Base-by-base conservation (phyloP, 1,139 yeast genomes). In the Candida sanyaensis region DNA sequence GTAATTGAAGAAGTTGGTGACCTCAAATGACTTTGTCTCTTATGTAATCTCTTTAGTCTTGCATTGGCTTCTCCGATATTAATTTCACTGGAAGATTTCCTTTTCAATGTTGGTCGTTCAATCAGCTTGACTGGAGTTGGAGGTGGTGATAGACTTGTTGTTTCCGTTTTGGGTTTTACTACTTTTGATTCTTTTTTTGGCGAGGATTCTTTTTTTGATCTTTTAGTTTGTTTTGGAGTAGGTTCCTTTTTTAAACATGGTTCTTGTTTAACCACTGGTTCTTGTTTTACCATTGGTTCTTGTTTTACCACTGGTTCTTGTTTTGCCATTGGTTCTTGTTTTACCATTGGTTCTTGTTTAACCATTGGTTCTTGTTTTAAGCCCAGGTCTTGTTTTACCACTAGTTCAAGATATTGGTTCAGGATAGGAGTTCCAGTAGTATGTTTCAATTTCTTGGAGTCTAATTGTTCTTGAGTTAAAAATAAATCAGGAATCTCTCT, bases 401-500 rank as follows among this genome's bases (percentile, higher is more conserved):
- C 26, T 13, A n/a, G 23, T 11, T 26, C 37, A 9, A 32, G 30
- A 10, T 17, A 17, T 17, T 17, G 3, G 2, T 17, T 17, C 21
- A 17, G 3, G 21, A 17, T 17, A 34, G 6, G 6, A 13, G 10
- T 17, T 21, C 37, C 43, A 27, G 45, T 27, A 41, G 54, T 61
- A 42, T 51, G 60, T 49, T 63, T 68, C 48, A 75, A 64, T 55
- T 69, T 72, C 67, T 71, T 71, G 27, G 76, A 67, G 56, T 76
- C 80, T 40, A 73, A 62, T 56, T 77, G 80, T 50, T 77, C 76
- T 62, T 82, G 87, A 13, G 79, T 73, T 56, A 73, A 68, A 65
- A 83, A 84, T 56, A 84, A 73, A 55, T 73, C 79, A 0, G 92
- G 91, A 7, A 81, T 66, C 39, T 80, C 78, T 23, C 51, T 51